Evolutionary conservation across 106 monocot genomes (phyloP).

Genomic region (Apostasia shenzhenica): DNA sequence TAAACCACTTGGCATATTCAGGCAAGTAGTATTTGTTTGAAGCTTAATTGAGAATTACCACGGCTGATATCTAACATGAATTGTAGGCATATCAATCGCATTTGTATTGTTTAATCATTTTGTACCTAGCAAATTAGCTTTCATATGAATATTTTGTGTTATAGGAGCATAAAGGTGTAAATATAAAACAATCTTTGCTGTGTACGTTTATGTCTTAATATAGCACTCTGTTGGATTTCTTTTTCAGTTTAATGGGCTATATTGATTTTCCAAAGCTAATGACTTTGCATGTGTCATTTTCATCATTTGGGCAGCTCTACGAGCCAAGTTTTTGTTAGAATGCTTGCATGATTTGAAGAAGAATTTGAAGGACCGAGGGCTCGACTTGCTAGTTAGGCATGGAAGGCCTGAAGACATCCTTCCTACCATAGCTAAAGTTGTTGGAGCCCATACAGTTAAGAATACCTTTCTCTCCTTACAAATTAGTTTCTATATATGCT

Average conservation of each 20-base stretch:
- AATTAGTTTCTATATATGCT: too few species aligned
- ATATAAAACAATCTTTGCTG: too few species aligned
- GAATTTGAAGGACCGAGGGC: constrained; percentile 51
- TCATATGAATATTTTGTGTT: too few species aligned
- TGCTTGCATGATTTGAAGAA: constrained; percentile 63
- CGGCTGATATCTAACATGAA: too few species aligned
- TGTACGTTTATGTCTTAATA: too few species aligned
- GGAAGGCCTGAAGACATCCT: constrained; percentile 91
- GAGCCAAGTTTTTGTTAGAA: constrained; percentile 81
- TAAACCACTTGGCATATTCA: too few species aligned
- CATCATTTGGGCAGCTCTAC: constrained; percentile 31
- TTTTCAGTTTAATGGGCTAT: background rate
- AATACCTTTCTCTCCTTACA: background rate
- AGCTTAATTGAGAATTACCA: too few species aligned
- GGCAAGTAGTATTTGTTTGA: too few species aligned
- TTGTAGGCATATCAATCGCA: too few species aligned
- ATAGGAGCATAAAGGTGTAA: too few species aligned
- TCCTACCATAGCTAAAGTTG: constrained; percentile 59
- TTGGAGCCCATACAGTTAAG: constrained; percentile 73
- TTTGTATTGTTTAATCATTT: too few species aligned
- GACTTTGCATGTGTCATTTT: background rate
- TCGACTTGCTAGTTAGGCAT: constrained; percentile 48
- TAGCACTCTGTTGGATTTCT: background rate
- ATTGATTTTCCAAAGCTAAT: background rate
- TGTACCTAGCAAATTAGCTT: too few species aligned